These are phyloP conservation scores for Combretum micranthum DNA, from an alignment of 345 rosid genomes.

Conservation along the genomic window DNA sequence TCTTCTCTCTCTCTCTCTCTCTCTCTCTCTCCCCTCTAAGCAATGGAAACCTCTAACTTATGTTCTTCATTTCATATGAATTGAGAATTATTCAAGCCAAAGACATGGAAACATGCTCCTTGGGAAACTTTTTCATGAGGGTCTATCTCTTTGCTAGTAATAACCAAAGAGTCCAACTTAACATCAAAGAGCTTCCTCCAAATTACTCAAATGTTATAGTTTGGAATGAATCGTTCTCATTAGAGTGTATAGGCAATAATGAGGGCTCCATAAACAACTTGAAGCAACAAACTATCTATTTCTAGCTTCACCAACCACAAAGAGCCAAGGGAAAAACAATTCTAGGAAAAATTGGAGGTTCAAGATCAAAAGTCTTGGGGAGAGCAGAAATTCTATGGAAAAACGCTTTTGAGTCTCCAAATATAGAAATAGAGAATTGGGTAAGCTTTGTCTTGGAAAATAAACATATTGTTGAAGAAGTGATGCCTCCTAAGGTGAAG, in stretches of 20 bases:
- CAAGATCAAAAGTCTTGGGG: slow-evolving; percentile 25
- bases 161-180: slow-evolving; percentile 41
- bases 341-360: slow-evolving; percentile 28
- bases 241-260: slow-evolving; percentile 45
- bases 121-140: slow-evolving; percentile 48
- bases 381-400: slow-evolving; percentile 38
- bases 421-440: slow-evolving; percentile 46
- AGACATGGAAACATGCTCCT: slow-evolving; percentile 39
- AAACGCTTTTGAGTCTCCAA: slow-evolving; percentile 19
- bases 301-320: slow-evolving; percentile 53
- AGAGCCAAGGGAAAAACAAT: slow-evolving; percentile 19
- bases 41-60: slow-evolving; percentile 26
- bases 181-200: slow-evolving; percentile 40
- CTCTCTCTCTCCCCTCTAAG: background rate
- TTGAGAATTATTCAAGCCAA: slow-evolving; percentile 59
- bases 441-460: slow-evolving; percentile 19
- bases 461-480: slow-evolving; percentile 2
- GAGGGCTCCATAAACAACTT: slow-evolving; percentile 37
- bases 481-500: slow-evolving; percentile 37
- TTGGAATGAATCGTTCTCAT: slow-evolving; percentile 7
- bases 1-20: background rate
- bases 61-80: slow-evolving; percentile 41
- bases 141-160: slow-evolving; percentile 53
- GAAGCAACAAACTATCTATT: slow-evolving; percentile 38
- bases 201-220: slow-evolving; percentile 25